Evolutionary conservation across 495 filamentous ascomycete genomes (phyloP).

Genomic region (Friedmanniomyces endolithicus): DNA sequence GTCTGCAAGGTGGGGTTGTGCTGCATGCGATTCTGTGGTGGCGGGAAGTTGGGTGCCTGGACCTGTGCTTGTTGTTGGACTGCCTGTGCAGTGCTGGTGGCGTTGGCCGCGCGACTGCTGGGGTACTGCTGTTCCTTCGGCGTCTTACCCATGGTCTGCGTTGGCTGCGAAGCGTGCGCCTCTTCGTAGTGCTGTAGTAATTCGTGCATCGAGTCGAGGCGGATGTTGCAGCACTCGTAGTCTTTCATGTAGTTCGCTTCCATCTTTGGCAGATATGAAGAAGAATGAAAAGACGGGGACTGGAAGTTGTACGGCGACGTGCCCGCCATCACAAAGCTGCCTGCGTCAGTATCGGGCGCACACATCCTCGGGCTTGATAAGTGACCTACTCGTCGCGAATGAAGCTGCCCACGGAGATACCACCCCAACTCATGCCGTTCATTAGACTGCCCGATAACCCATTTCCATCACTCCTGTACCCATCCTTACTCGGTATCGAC

Average conservation of each 20-base stretch:
- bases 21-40: slow-evolving; percentile 18
- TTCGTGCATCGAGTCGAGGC: slow-evolving; percentile 80
- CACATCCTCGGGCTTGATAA: not conserved
- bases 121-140: slow-evolving; percentile 41
- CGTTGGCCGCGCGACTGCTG: slow-evolving; percentile 32
- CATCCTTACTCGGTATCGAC: slow-evolving; percentile 73
- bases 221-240: slow-evolving; percentile 84
- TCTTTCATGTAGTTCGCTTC: slow-evolving; percentile 96
- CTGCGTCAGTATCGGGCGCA: slow-evolving; percentile 20
- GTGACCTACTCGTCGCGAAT: slow-evolving; percentile 90
- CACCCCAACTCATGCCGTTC: slow-evolving; percentile 95
- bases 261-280: slow-evolving; percentile 92
- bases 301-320: slow-evolving; percentile 85
- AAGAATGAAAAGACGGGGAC: slow-evolving; percentile 92
- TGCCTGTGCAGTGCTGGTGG: slow-evolving; percentile 19
- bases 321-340: slow-evolving; percentile 88
- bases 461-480: slow-evolving; percentile 67
- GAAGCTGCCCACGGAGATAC: slow-evolving; percentile 89
- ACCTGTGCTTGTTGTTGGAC: slow-evolving; percentile 29
- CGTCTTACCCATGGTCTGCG: slow-evolving; percentile 37
- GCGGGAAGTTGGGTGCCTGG: slow-evolving; percentile 26
- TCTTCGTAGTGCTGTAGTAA: slow-evolving; percentile 95
- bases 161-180: slow-evolving; percentile 60
- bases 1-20: slow-evolving; percentile 1
- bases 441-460: slow-evolving; percentile 63